phyloP scores from a whole-genome alignment of 495 filamentous ascomycete species.

The Neurospora pannonica region DNA sequence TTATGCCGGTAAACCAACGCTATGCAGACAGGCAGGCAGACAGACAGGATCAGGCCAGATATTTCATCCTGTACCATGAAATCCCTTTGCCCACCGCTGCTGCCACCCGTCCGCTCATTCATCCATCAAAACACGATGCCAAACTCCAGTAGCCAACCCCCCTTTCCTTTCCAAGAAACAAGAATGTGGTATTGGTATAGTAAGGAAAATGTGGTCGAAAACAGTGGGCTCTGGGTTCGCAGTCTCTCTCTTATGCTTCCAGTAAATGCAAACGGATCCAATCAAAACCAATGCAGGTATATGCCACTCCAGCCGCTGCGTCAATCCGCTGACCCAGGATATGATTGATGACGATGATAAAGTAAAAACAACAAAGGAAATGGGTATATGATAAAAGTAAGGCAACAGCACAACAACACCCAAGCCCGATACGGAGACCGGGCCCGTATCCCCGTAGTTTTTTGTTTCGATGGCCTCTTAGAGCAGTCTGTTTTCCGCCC shows the following conservation, averaged over 20 bases:
- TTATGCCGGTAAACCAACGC: neutral
- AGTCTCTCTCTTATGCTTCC: neutral
- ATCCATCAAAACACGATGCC: neutral
- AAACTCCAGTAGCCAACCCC: neutral
- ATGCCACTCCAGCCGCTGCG: neutral
- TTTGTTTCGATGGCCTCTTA: neutral
- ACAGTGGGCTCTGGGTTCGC: neutral
- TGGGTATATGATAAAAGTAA: neutral
- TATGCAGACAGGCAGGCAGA: neutral
- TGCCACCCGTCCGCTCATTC: neutral
- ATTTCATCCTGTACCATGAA: neutral
- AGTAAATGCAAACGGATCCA: neutral
- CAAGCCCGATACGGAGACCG: neutral
- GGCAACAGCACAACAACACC: neutral
- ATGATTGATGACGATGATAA: neutral
- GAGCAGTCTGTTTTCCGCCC: constrained; percentile 24
- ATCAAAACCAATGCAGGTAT: neutral
- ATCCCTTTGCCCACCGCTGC: neutral
- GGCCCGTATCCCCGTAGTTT: neutral
- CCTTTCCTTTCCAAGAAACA: neutral
- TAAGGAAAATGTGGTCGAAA: neutral
- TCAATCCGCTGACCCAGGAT: neutral
- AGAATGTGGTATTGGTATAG: neutral
- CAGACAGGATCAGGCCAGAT: neutral
- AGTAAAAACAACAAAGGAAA: neutral